Evolutionary conservation across 2,329 filamentous ascomycete genomes (phyloP).

Genomic region (Neofusicoccum kwambonambiense): DNA sequence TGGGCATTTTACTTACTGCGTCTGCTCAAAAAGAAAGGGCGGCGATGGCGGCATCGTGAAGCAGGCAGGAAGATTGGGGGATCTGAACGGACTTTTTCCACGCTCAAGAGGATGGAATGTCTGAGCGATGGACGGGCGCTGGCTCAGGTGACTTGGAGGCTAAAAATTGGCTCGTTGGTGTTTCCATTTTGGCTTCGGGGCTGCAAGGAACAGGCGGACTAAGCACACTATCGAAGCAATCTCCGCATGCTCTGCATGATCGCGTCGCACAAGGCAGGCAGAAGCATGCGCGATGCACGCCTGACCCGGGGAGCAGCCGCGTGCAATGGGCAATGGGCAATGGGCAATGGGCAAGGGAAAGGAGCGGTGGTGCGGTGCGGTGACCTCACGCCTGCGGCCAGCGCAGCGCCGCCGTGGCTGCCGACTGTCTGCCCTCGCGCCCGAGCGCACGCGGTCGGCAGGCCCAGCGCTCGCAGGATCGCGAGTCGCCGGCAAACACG

Average conservation of each 20-base stretch:
- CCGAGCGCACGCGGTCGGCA: background rate
- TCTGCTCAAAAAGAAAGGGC: background rate
- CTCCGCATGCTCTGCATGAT: conserved; percentile 8
- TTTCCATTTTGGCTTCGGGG: background rate
- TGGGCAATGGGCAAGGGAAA: background rate
- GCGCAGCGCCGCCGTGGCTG: background rate
- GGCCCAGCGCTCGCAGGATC: background rate
- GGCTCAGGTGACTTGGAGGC: background rate
- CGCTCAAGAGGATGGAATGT: background rate
- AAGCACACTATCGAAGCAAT: conserved; percentile 9
- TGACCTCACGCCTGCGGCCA: background rate
- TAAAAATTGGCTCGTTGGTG: background rate
- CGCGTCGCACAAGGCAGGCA: conserved; percentile 3
- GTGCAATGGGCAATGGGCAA: background rate
- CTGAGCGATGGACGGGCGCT: background rate
- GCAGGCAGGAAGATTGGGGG: too few species aligned
- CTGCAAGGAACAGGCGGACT: conserved; percentile 13
- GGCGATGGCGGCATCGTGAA: background rate
- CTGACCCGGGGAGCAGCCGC: background rate
- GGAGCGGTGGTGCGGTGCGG: background rate
- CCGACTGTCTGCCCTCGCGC: background rate
- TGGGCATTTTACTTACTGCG: background rate
- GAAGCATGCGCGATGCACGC: background rate
- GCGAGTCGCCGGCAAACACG: background rate
- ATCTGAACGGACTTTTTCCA: background rate